Evolutionary conservation across 129 eudicot genomes (phyloP).

Genomic region (Chrysanthemum seticuspe): DNA sequence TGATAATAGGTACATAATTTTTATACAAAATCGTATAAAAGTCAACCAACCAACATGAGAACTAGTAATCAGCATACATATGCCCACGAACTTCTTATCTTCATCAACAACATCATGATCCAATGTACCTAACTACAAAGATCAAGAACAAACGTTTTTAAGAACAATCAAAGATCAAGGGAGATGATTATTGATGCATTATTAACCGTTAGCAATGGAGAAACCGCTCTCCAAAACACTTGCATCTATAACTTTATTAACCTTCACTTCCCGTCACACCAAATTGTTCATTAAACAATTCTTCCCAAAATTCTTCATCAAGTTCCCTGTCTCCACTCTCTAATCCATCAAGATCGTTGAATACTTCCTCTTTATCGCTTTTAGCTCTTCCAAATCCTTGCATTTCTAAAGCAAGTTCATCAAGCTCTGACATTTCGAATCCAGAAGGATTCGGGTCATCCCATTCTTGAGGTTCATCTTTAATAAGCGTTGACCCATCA

Average conservation of each 20-base stretch:
- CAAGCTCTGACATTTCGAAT: conserved; percentile 63
- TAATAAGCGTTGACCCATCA: conserved; percentile 33
- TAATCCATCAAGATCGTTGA: conserved; percentile 40
- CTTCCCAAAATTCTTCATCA: conserved; percentile 92
- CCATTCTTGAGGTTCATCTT: conserved; percentile 62
- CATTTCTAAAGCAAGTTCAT: conserved; percentile 93
- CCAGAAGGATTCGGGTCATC: conserved; percentile 24
- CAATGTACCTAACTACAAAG: conserved; percentile 48
- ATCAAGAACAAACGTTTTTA: conserved; percentile 31
- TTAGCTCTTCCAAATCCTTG: conserved; percentile 71
- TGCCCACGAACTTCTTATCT: conserved; percentile 37
- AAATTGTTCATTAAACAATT: conserved; percentile 56
- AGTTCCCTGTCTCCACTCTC: conserved; percentile 57
- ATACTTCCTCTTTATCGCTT: conserved; percentile 38
- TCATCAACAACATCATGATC: conserved; percentile 39
- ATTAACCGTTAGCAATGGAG: conserved; percentile 16
- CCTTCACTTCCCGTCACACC: conserved; percentile 23
- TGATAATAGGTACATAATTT: conserved; percentile 5
- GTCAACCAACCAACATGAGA: conserved; percentile 40
- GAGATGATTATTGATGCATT: conserved; percentile 32
- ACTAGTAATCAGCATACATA: conserved; percentile 35
- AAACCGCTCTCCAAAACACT: conserved; percentile 48
- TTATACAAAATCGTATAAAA: conserved; percentile 34
- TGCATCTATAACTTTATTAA: conserved; percentile 27
- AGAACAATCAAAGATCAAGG: conserved; percentile 27